phyloP scores from a whole-genome alignment of 768 basidiomycete genomes.

The Hypholoma fasciculare region DNA sequence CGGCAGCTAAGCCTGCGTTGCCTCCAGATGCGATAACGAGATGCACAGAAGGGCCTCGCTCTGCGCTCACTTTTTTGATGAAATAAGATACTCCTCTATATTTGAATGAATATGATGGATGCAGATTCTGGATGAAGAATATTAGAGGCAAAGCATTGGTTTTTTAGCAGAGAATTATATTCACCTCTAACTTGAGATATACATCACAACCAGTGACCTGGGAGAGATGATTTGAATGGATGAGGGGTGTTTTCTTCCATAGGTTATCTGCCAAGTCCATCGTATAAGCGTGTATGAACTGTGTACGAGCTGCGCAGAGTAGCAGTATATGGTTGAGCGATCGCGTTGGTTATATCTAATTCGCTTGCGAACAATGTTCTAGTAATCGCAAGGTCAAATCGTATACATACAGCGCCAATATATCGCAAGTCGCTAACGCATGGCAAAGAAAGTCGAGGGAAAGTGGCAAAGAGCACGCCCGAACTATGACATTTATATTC shows the following conservation, averaged over 20 bases:
- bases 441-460: too few relatives aligned
- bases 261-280: constrained; percentile 18
- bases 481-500: too few relatives aligned
- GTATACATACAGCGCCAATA: too few relatives aligned
- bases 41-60: constrained; percentile 55
- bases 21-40: constrained; percentile 74
- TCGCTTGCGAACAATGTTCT: too few relatives aligned
- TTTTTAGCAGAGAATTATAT: constrained; percentile 3
- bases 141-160: background rate
- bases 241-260: constrained; percentile 67
- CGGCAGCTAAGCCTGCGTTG: constrained; percentile 78
- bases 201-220: constrained; percentile 47
- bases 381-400: too few relatives aligned
- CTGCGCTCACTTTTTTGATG: constrained; percentile 47
- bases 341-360: too few relatives aligned
- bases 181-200: constrained; percentile 75
- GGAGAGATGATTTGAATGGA: constrained; percentile 62
- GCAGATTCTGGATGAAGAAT: constrained; percentile 53
- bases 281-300: too few relatives aligned
- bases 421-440: too few relatives aligned
- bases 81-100: constrained; percentile 70
- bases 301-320: background rate
- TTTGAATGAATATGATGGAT: constrained; percentile 78
- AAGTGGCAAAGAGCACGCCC: too few relatives aligned
- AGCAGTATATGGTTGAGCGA: too few relatives aligned